Conservation (phyloP, 2,329 filamentous ascomycete species). For the Colletotrichum chrysophilum region DNA sequence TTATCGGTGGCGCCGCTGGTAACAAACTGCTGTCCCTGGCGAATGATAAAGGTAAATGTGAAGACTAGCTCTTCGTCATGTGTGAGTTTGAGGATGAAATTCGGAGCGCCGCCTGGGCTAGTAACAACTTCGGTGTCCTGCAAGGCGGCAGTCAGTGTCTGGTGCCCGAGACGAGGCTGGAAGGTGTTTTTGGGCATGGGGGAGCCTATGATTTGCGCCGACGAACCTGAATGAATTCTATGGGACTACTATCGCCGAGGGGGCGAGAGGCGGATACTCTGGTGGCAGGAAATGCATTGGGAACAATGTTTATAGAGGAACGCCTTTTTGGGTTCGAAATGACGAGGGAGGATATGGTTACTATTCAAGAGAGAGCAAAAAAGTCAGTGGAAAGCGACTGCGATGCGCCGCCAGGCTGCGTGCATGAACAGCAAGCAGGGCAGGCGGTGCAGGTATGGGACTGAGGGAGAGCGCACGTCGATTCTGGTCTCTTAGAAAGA, state of each 20-base stretch:
- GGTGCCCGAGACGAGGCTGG: not conserved
- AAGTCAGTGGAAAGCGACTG: conserved; percentile 21
- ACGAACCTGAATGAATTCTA: conserved; percentile 92
- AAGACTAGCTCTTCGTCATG: conserved; percentile 95
- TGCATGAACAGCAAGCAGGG: conserved; percentile 19
- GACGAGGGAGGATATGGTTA: conserved; percentile 83
- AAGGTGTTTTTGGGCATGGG: not conserved
- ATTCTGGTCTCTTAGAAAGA: conserved; percentile 91
- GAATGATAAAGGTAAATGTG: conserved; percentile 87
- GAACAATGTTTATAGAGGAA: conserved; percentile 76
- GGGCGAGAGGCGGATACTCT: conserved; percentile 77
- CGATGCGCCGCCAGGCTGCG: conserved; percentile 17
- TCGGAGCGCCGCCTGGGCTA: conserved; percentile 56
- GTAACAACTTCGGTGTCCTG: conserved; percentile 77
- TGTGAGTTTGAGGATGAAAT: conserved; percentile 83
- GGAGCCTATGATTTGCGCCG: conserved; percentile 22
- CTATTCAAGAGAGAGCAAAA: conserved; percentile 50
- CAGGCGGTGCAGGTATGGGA: conserved; percentile 18
- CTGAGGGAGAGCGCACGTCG: conserved; percentile 68
- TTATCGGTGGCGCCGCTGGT: conserved; percentile 50
- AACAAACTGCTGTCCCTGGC: conserved; percentile 46
- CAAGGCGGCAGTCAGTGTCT: conserved; percentile 8
- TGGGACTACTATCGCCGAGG: conserved; percentile 72
- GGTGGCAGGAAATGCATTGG: conserved; percentile 87
- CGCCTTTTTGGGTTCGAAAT: conserved; percentile 82